Evolutionary conservation across 257 asterid genomes (phyloP).

Genomic region (Solanum dulcamara): DNA sequence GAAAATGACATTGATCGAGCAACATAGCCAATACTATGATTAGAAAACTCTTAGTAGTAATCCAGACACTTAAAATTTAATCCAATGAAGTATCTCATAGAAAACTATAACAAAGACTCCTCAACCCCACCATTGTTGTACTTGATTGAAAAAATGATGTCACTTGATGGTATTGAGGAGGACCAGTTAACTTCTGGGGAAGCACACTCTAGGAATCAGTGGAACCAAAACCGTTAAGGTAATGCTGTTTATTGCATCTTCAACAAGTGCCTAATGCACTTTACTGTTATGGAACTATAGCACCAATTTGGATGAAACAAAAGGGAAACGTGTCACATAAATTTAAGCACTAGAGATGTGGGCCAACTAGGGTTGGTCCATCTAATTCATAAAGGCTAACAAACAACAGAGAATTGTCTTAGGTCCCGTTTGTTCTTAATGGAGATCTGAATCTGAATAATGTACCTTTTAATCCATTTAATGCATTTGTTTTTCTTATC

Average conservation of each 20-base stretch:
- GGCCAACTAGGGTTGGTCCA: not conserved
- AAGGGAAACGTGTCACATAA: not conserved
- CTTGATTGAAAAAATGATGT: not conserved
- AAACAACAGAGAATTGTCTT: not conserved
- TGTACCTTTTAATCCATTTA: not conserved
- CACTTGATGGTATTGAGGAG: not conserved
- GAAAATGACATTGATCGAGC: not conserved
- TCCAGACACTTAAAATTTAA: not conserved
- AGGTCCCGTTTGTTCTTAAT: not conserved
- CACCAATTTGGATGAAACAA: not conserved
- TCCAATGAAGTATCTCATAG: not conserved
- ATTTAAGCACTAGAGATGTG: not conserved
- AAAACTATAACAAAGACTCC: not conserved
- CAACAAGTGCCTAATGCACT: not conserved
- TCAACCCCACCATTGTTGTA: not conserved
- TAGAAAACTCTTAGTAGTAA: not conserved
- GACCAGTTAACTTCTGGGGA: not conserved
- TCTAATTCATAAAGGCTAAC: not conserved
- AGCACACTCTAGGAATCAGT: not conserved
- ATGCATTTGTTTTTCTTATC: not conserved
- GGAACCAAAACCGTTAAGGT: not conserved
- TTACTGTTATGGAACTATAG: not conserved
- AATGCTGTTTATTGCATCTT: not conserved
- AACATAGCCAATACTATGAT: not conserved
- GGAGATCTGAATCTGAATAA: not conserved